A percentile compares a stretch with the other conserved stretches of the same genome.
These are phyloP conservation scores for Penicillium verrucosum DNA, from an alignment of 2,329 filamentous ascomycete genomes.

Conservation along the genomic window DNA sequence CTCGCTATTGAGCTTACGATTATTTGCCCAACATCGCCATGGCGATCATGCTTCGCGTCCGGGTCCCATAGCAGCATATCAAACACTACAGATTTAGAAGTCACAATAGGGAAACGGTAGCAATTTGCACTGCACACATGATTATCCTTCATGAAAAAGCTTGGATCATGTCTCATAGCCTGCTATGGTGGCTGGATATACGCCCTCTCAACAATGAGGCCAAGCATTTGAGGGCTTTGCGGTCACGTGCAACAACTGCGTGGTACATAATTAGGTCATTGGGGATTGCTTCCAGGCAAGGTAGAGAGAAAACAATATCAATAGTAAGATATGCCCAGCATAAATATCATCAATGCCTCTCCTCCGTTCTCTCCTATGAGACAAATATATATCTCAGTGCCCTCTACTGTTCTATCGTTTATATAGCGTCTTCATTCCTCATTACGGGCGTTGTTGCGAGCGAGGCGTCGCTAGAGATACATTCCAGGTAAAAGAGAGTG, in stretches of 20 bases:
- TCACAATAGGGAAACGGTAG: neutral
- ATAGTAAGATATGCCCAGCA: neutral
- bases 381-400: neutral
- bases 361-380: neutral
- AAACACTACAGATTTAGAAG: neutral
- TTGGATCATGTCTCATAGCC: neutral
- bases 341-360: neutral
- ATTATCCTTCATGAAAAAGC: neutral
- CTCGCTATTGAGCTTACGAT: no score
- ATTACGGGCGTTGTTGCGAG: neutral
- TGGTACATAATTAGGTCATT: neutral
- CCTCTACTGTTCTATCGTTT: neutral
- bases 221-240: neutral
- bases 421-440: neutral
- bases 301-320: neutral
- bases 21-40: no score
- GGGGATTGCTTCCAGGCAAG: neutral
- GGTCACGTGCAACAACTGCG: neutral
- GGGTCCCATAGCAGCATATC: no score
- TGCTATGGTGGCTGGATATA: neutral
- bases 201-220: neutral
- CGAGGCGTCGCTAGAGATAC: neutral
- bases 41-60: no score
- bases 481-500: neutral
- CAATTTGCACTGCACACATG: no score